These are phyloP conservation scores for Salix udensis DNA, from an alignment of 345 rosid species.

Conservation along the genomic window DNA sequence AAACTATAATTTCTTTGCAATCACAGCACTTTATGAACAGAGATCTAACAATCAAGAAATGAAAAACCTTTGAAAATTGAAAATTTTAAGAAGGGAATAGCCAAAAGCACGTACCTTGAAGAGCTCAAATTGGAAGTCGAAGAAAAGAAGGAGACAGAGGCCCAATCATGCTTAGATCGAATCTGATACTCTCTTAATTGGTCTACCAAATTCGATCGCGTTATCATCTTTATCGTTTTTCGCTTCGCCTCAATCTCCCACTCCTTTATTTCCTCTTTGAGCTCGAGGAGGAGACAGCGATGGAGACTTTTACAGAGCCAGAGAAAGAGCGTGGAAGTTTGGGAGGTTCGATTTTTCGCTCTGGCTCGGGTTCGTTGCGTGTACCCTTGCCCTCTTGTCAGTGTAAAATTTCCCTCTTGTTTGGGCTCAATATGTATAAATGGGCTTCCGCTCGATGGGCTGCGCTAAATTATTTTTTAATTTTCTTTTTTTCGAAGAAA, in stretches of 20 bases:
- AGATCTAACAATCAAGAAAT: background rate
- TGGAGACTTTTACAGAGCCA: conserved; percentile 17
- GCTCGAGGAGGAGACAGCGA: conserved; percentile 6
- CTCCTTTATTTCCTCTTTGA: background rate
- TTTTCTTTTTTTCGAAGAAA: too few relatives aligned
- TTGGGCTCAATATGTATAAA: background rate
- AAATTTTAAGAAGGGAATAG: background rate
- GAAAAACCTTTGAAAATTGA: background rate
- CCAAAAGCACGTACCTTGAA: conserved; percentile 48
- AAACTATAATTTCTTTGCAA: background rate
- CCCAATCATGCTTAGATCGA: conserved; percentile 96
- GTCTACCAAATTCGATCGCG: conserved; percentile 90
- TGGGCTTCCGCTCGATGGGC: background rate
- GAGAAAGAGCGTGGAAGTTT: conserved; percentile 5
- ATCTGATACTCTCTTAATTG: conserved; percentile 93
- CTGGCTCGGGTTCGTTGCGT: conserved; percentile 29
- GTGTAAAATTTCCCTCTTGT: background rate
- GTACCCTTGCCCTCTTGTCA: conserved; percentile 15
- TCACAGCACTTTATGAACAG: background rate
- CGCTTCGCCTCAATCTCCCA: background rate
- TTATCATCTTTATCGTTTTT: conserved; percentile 57
- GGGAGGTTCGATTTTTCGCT: conserved; percentile 20
- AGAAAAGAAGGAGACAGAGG: conserved; percentile 90
- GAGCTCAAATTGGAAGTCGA: conserved; percentile 71
- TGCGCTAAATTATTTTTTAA: background rate